These are phyloP conservation scores for Phytopythium oedochilum DNA, from an alignment of 352 stramenopile genomes.

Conservation along the genomic window DNA sequence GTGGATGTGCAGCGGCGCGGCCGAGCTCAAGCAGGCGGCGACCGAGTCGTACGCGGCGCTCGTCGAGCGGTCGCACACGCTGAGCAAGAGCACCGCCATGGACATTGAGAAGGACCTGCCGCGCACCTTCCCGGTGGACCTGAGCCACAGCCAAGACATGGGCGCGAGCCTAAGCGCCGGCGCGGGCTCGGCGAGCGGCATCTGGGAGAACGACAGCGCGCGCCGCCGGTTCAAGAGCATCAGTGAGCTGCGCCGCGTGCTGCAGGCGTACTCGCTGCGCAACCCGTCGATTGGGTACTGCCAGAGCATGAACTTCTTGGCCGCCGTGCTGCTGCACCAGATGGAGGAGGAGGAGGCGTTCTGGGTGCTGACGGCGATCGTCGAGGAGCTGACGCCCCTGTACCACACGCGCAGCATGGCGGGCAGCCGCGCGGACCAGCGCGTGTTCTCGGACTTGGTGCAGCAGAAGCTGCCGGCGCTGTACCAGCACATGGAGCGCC, in stretches of 20 bases:
- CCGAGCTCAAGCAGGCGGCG: slow-evolving; percentile 32
- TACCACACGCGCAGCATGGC: slow-evolving; percentile 89
- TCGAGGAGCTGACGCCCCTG: slow-evolving; percentile 88
- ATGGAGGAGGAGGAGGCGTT: slow-evolving; percentile 86
- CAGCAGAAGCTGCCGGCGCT: slow-evolving; percentile 81
- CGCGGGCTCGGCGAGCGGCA: background rate
- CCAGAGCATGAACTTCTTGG: slow-evolving; percentile 89
- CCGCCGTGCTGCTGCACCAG: slow-evolving; percentile 69
- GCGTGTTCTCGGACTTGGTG: slow-evolving; percentile 83
- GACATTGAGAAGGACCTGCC: slow-evolving; percentile 90
- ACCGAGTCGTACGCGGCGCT: slow-evolving; percentile 53
- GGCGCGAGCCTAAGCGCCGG: slow-evolving; percentile 2
- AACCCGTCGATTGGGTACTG: slow-evolving; percentile 87
- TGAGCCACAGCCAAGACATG: slow-evolving; percentile 4
- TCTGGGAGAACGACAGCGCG: slow-evolving; percentile 14
- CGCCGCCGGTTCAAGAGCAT: slow-evolving; percentile 30
- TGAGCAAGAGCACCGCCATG: slow-evolving; percentile 60
- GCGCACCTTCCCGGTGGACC: slow-evolving; percentile 61
- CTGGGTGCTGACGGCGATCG: slow-evolving; percentile 80
- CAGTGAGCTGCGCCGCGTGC: slow-evolving; percentile 64
- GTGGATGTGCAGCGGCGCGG: slow-evolving; percentile 76
- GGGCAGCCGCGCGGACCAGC: slow-evolving; percentile 86
- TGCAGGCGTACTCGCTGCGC: slow-evolving; percentile 82
- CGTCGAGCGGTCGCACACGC: slow-evolving; percentile 43
- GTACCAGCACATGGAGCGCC: slow-evolving; percentile 53